A percentile compares a stretch with the other conserved stretches of the same genome.
These are phyloP conservation scores for Teunomyces funiuensis DNA, from an alignment of 805 yeast genomes.

Conservation along the genomic window DNA sequence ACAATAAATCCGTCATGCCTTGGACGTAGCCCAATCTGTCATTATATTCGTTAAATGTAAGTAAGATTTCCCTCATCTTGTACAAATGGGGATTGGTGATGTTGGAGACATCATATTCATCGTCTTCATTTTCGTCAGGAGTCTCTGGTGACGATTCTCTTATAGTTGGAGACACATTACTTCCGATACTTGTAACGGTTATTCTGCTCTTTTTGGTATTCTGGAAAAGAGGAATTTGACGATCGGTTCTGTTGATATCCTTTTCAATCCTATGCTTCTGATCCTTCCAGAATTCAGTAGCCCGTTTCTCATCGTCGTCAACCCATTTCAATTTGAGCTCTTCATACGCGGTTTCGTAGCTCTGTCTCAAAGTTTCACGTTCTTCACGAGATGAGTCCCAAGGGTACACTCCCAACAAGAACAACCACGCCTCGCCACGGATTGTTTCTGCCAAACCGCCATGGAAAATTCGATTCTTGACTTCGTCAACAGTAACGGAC, in stretches of 20 bases:
- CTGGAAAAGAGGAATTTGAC: slow-evolving; percentile 65
- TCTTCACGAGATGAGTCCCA: slow-evolving; percentile 83
- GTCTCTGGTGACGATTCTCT: slow-evolving; percentile 34
- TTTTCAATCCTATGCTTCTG: slow-evolving; percentile 89
- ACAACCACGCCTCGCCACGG: slow-evolving; percentile 81
- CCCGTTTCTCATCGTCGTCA: slow-evolving; percentile 48
- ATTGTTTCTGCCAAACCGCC: slow-evolving; percentile 69
- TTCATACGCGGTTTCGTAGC: slow-evolving; percentile 59
- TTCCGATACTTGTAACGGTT: slow-evolving; percentile 24
- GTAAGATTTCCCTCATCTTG: slow-evolving; percentile 69
- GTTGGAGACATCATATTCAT: slow-evolving; percentile 58
- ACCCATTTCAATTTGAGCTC: slow-evolving; percentile 73
- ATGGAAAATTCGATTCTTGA: slow-evolving; percentile 82
- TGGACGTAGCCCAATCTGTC: slow-evolving; percentile 90
- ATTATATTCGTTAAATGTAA: slow-evolving; percentile 85
- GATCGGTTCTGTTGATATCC: slow-evolving; percentile 89
- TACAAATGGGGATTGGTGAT: slow-evolving; percentile 76
- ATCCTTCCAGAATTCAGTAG: slow-evolving; percentile 75
- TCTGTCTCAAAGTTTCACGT: slow-evolving; percentile 55
- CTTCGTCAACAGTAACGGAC: slow-evolving; percentile 70
- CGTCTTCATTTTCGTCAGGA: slow-evolving; percentile 34
- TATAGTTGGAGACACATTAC: slow-evolving; percentile 11
- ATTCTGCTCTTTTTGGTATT: slow-evolving; percentile 42
- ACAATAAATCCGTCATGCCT: slow-evolving; percentile 93
- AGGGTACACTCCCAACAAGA: slow-evolving; percentile 77